A percentile compares a stretch with the other conserved stretches of the same genome.
Conservation (phyloP, 2,329 filamentous ascomycete species). For the Xylariaceae sp. region DNA sequence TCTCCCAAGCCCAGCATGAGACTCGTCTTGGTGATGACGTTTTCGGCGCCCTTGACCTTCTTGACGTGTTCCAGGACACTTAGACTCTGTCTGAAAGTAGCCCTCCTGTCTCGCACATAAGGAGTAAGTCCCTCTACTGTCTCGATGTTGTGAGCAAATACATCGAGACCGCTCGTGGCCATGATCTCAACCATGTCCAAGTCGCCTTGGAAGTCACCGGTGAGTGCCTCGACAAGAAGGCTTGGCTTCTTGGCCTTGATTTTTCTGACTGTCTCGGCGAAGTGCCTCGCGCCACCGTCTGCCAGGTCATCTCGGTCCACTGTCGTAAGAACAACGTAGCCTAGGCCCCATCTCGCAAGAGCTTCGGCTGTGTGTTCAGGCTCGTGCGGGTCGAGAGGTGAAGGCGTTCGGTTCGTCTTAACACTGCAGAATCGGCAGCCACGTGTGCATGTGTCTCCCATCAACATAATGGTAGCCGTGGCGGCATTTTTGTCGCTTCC, state of each 20-base stretch:
- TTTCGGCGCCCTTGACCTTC: conserved; percentile 48
- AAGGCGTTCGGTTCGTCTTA: conserved; percentile 74
- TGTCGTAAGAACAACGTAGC: conserved; percentile 90
- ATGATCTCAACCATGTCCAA: conserved; percentile 82
- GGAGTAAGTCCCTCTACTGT: conserved; percentile 89
- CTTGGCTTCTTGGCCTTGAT: conserved; percentile 82
- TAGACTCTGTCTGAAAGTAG: conserved; percentile 83
- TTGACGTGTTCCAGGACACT: conserved; percentile 79
- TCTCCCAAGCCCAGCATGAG: conserved; percentile 96
- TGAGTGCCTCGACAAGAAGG: conserved; percentile 77
- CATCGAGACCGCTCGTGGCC: conserved; percentile 83
- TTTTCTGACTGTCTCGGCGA: conserved; percentile 88
- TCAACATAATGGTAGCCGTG: conserved; percentile 98
- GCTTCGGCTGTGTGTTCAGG: conserved; percentile 96
- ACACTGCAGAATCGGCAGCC: conserved; percentile 97
- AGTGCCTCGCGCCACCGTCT: conserved; percentile 85
- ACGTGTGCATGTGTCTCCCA: conserved; percentile 96
- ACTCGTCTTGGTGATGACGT: conserved; percentile 95
- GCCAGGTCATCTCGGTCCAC: conserved; percentile 90
- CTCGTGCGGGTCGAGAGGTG: conserved; percentile 88
- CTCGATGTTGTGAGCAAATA: conserved; percentile 97
- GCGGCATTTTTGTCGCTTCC: conserved; percentile 82
- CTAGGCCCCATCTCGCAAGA: conserved; percentile 84
- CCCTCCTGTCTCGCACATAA: conserved; percentile 81
- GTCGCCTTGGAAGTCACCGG: conserved; percentile 83